Conservation (phyloP, 2,329 filamentous ascomycete species). For the Venturia oleaginea region DNA sequence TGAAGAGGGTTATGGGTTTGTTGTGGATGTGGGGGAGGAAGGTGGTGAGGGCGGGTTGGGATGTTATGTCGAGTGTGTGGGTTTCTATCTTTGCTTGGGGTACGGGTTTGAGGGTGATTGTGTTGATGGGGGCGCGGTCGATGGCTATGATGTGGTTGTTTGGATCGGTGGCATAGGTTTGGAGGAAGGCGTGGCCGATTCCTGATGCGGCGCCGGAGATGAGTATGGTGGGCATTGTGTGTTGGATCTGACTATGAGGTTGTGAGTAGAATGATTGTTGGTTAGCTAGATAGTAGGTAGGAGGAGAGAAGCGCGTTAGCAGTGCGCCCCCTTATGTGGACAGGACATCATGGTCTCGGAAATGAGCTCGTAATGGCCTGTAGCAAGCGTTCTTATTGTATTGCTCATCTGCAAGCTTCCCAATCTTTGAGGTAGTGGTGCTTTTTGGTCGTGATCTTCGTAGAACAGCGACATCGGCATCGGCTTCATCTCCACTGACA, state of each 20-base stretch:
- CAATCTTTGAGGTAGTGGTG: not conserved
- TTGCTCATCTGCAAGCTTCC: not conserved
- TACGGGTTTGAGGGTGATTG: not conserved
- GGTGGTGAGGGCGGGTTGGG: conserved; percentile 19
- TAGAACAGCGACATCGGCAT: not conserved
- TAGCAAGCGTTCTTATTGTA: not conserved
- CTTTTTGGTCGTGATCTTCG: not conserved
- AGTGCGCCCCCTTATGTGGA: not conserved
- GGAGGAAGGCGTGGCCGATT: conserved; percentile 28
- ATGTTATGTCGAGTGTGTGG: conserved; percentile 21
- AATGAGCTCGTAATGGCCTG: not conserved
- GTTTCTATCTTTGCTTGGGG: conserved; percentile 10
- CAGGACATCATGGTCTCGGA: not conserved
- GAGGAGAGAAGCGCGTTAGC: not conserved
- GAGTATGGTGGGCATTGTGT: conserved; percentile 20
- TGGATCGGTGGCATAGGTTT: conserved; percentile 19
- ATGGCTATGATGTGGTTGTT: conserved; percentile 23
- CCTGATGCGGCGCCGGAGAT: conserved; percentile 31
- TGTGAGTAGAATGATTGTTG: not conserved
- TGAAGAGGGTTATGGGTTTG: conserved; percentile 28
- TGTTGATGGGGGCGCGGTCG: conserved; percentile 19
- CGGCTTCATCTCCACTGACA: no score
- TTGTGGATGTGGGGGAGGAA: conserved; percentile 18
- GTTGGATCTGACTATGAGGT: not conserved
- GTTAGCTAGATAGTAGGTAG: not conserved